Conservation (phyloP, 306 rosid genomes). For the barrel medic (Medicago truncatula) region MtrunA17r5.0-ANR NC_053049.1:6543501-6544000, state of each 20-base stretch:
- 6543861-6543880: constrained; percentile 22
- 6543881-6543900: constrained; percentile 35
- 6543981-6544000: constrained; percentile 31
- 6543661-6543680: no score
- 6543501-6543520: no score
- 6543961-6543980: constrained; percentile 31
- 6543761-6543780: constrained; percentile 15
- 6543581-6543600: no score
- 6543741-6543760: constrained; percentile 6
- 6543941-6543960: constrained; percentile 24
- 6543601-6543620: no score
- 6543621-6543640: no score
- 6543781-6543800: constrained; percentile 31
- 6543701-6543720: neutral
- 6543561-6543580: no score
- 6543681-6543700: neutral
- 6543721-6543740: constrained; percentile 32
- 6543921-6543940: neutral
- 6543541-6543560: no score
- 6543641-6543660: no score
- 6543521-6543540: no score
- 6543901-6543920: constrained; percentile 4
- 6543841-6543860: constrained; percentile 31
- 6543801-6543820: constrained; percentile 12
- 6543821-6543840: constrained; percentile 33